Base-by-base conservation (phyloP, 768 basidiomycete species). In the Tylopilus sp. region DNA sequence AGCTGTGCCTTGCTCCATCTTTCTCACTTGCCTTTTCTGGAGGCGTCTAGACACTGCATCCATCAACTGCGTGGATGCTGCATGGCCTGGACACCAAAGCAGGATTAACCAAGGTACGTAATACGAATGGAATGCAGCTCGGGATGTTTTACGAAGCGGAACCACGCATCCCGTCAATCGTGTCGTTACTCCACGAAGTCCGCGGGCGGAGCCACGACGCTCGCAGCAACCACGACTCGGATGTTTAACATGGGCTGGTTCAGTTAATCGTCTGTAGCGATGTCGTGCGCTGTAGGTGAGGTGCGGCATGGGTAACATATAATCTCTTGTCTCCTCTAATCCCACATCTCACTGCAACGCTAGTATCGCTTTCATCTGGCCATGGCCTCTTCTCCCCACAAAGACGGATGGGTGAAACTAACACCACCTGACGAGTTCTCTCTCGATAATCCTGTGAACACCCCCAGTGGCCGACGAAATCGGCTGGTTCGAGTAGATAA, bases 391-490 rank as follows among this genome's bases (percentile, higher is more conserved):
- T 34, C 58, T 53, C 53, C 34, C 25, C 42, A 50, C 44, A 57
- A 58, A 43, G 67, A 67, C 3, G 66, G 54, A 29, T 67, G 66
- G 66, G 62, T 69, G 30, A 63, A 68, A 34, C 49, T 69, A 2
- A n/a, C 29, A 5, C 62, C 60, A 24, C 64, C 66, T 14, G 71
- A 73, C 45, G 69, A 70, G 36, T 71, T 69, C 48, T 71, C 62
- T 29, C 55, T 78, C 51, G 71, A 74, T 48, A 75, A 79, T 57
- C 75, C 75, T 14, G 73, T 72, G 59, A 72, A 78, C 49, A 54
- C 59, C 26, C 30, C 53, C 30, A 66, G 68, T 53, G 71, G 72
- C 41, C 72, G 71, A 60, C 72, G 71, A 57, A 77, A 69, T 56
- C 73, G 80, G 55, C 62, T 84, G 49, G 66, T 73, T 29, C 62